Base-by-base conservation (phyloP, 352 stramenopile species). In the Globisporangium barbulae region DNA sequence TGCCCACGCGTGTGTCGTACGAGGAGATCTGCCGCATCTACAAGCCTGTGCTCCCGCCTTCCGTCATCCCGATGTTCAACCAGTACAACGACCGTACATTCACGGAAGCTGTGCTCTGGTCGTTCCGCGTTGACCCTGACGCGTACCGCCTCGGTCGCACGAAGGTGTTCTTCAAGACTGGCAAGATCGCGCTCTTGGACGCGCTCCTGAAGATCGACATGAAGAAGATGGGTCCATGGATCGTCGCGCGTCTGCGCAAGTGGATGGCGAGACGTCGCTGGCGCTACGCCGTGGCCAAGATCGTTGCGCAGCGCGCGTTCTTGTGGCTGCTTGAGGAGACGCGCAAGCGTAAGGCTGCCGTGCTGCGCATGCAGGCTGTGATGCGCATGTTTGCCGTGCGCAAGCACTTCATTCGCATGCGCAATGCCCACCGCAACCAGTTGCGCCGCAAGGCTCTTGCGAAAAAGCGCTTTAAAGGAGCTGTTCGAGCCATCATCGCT, bases 141-240 rank as follows among this genome's bases (percentile, higher is more conserved):
- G 84, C 85, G 19, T 97, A 97, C 71, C 85, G 84, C 53, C 78
- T 97, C 8, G 90, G 90, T 69, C 81, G 83, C 35, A 97, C 90
- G 12, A 92, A 93, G 68, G 87, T 97, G 25, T 97, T 97, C 72
- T 97, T 97, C 73, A 95, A 93, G 76, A 94, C 89, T 17, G 90
- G 90, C 64, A 94, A 96, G 70, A 97, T 97, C 63, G 86, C 89
- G 47, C 74, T 92, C 6, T 69, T 97, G 5, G 85, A 97, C 58
- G 87, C 88, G 6, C 73, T 97, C 17, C 72, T 97, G 33, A 92
- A 92, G 77, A 79, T 94, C 17, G 83, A 94, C 63, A 94, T 94
- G 87, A 91, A 92, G 75, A 94, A 94, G 70, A 94, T 94, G 83
- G 86, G 86, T 15, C 81, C 83, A 30, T 93, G 86, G 84, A 93